A percentile compares a stretch with the other conserved stretches of the same genome.
These are phyloP conservation scores for Bidens hawaiensis DNA, from an alignment of 140 eudicot species.

Conservation along the genomic window DNA sequence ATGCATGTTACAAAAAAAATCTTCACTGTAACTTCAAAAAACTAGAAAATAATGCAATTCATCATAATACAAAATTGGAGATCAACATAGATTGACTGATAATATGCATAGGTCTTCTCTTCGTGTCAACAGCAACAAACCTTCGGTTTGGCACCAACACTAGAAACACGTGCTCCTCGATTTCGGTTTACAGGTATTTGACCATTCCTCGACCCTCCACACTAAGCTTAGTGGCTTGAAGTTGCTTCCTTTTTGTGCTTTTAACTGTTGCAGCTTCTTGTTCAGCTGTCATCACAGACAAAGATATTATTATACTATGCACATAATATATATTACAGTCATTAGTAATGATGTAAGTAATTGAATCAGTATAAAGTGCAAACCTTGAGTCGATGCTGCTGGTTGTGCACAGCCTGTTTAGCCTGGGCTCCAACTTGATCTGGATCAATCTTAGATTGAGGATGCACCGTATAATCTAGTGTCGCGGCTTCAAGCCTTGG, in stretches of 20 bases:
- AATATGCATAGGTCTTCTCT: too few species aligned
- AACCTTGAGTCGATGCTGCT: slow-evolving; percentile 76
- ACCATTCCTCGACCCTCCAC: slow-evolving; percentile 96
- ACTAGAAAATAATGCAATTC: too few species aligned
- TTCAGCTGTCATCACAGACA: slow-evolving; percentile 45
- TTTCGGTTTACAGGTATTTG: slow-evolving; percentile 49
- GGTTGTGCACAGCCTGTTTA: slow-evolving; percentile 31
- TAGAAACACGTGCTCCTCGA: not conserved
- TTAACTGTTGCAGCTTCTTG: slow-evolving; percentile 72
- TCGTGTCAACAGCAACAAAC: too few species aligned
- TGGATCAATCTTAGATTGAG: slow-evolving; percentile 91
- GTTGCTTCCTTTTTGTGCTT: slow-evolving; percentile 77
- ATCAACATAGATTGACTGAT: too few species aligned
- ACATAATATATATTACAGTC: not conserved
- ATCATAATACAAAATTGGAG: too few species aligned
- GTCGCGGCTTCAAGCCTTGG: slow-evolving; percentile 95
- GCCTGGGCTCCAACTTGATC: slow-evolving; percentile 83
- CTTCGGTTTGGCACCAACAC: not conserved
- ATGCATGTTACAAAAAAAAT: too few species aligned
- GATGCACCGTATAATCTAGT: slow-evolving; percentile 81
- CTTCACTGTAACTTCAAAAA: too few species aligned
- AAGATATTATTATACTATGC: too few species aligned
- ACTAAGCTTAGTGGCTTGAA: slow-evolving; percentile 81
- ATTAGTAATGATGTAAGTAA: not conserved
- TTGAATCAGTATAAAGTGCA: not conserved